These are phyloP conservation scores for Leccinum subgranulosum DNA, from an alignment of 768 basidiomycete genomes.

Conservation along the genomic window DNA sequence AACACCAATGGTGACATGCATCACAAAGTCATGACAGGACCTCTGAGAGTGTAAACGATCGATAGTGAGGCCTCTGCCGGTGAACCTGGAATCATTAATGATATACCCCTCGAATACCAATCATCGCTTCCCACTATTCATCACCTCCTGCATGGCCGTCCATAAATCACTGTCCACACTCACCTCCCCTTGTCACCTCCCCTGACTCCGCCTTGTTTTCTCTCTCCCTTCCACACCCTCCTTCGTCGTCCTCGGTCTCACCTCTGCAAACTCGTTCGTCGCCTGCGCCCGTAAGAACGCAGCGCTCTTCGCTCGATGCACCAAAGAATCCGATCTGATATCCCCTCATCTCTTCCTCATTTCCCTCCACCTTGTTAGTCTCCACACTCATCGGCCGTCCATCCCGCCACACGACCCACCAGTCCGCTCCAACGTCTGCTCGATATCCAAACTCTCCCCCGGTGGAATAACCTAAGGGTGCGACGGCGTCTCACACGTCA, in stretches of 20 bases:
- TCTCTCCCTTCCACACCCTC: too few species aligned
- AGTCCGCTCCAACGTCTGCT: slow-evolving; percentile 30
- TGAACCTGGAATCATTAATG: too few species aligned
- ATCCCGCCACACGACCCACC: slow-evolving; percentile 29
- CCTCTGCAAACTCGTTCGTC: slow-evolving; percentile 64
- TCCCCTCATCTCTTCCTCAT: slow-evolving; percentile 32
- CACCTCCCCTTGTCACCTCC: too few species aligned
- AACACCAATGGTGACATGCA: too few species aligned
- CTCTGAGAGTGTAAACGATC: too few species aligned
- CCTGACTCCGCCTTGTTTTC: too few species aligned
- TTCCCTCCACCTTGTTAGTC: background rate
- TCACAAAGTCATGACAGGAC: too few species aligned
- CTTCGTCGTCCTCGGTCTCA: slow-evolving; percentile 37
- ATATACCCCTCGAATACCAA: too few species aligned
- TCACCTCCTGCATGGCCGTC: too few species aligned
- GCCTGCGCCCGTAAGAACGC: slow-evolving; percentile 57
- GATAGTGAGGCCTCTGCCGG: too few species aligned
- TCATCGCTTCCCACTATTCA: too few species aligned
- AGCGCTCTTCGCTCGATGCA: slow-evolving; percentile 49
- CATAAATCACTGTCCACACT: too few species aligned
- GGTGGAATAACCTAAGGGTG: slow-evolving; percentile 79
- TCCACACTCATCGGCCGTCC: slow-evolving; percentile 2
- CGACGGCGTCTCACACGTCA: slow-evolving; percentile 93
- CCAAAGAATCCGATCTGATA: slow-evolving; percentile 61
- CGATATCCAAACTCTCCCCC: slow-evolving; percentile 82